A percentile compares a stretch with the other conserved stretches of the same genome.
Conservation (phyloP, 2,329 filamentous ascomycete species). For the Apiospora rasikravindrae region DNA sequence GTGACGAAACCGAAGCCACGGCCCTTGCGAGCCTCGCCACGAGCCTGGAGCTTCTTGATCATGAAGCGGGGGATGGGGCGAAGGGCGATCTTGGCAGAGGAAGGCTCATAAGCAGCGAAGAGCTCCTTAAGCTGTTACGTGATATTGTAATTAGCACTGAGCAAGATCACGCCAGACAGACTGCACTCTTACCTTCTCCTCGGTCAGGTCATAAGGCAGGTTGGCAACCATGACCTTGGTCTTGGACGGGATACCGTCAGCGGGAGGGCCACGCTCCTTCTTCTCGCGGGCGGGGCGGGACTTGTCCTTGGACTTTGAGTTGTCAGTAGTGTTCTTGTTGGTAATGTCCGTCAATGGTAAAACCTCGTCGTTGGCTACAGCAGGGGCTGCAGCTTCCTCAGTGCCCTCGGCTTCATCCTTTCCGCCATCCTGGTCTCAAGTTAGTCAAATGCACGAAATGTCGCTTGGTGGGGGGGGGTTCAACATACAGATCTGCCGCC, state of each 20-base stretch:
- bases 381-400: slow-evolving; percentile 54
- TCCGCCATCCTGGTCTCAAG: slow-evolving; percentile 45
- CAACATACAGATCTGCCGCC: slow-evolving; percentile 58
- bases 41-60: slow-evolving; percentile 99
- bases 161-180: slow-evolving; percentile 32
- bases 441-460: neutral
- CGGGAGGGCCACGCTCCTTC: slow-evolving; percentile 89
- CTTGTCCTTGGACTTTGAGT: slow-evolving; percentile 35
- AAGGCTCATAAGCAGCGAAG: slow-evolving; percentile 89
- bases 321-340: slow-evolving; percentile 51
- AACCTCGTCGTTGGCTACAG: slow-evolving; percentile 60
- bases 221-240: slow-evolving; percentile 99
- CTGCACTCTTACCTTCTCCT: slow-evolving; percentile 78
- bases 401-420: slow-evolving; percentile 51
- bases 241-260: slow-evolving; percentile 97
- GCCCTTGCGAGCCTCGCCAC: slow-evolving; percentile 97
- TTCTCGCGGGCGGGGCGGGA: slow-evolving; percentile 64
- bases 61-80: slow-evolving; percentile 99
- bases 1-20: slow-evolving; percentile 99
- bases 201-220: slow-evolving; percentile 95
- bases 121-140: slow-evolving; percentile 86
- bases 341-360: slow-evolving; percentile 61
- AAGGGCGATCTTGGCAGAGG: slow-evolving; percentile 97
- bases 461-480: neutral
- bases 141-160: neutral